phyloP scores from a whole-genome alignment of 371 early-diverging fungal species.

The Apophysomyces elegans region DNA sequence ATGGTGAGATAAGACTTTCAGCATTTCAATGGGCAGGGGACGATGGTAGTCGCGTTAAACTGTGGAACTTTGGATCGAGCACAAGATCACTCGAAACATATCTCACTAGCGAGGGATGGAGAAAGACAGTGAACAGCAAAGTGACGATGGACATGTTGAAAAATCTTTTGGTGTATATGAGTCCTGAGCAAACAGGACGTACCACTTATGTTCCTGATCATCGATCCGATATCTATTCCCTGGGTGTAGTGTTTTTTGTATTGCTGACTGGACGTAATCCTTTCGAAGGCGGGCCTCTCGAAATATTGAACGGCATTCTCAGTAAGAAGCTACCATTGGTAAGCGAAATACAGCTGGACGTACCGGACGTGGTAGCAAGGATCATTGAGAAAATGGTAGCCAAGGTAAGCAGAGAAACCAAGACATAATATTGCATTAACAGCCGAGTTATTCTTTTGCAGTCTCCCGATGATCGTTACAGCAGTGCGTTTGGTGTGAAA shows the following conservation, averaged over 20 bases:
- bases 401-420: slow-evolving; percentile 38
- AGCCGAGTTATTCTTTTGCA: slow-evolving; percentile 17
- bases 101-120: slow-evolving; percentile 50
- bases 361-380: slow-evolving; percentile 48
- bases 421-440: not conserved
- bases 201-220: slow-evolving; percentile 62
- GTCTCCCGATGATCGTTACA: slow-evolving; percentile 63
- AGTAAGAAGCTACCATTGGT: slow-evolving; percentile 50
- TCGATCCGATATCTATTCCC: slow-evolving; percentile 59
- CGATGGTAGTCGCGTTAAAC: slow-evolving; percentile 34
- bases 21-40: slow-evolving; percentile 47
- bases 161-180: slow-evolving; percentile 41
- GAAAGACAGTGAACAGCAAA: slow-evolving; percentile 42
- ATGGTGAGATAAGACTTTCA: slow-evolving; percentile 45
- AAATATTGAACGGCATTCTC: slow-evolving; percentile 56
- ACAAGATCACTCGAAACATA: slow-evolving; percentile 38
- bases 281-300: slow-evolving; percentile 56
- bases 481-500: slow-evolving; percentile 57
- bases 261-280: slow-evolving; percentile 57
- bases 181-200: slow-evolving; percentile 61
- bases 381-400: slow-evolving; percentile 63
- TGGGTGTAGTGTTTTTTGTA: slow-evolving; percentile 58
- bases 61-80: slow-evolving; percentile 47
- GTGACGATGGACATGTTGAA: slow-evolving; percentile 32
- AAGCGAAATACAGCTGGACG: slow-evolving; percentile 50